Evolutionary conservation across 2,329 filamentous ascomycete genomes (phyloP), one percentile per base, ranked within the genome.

Genomic region (Penicillium brevicompactum): DNA sequence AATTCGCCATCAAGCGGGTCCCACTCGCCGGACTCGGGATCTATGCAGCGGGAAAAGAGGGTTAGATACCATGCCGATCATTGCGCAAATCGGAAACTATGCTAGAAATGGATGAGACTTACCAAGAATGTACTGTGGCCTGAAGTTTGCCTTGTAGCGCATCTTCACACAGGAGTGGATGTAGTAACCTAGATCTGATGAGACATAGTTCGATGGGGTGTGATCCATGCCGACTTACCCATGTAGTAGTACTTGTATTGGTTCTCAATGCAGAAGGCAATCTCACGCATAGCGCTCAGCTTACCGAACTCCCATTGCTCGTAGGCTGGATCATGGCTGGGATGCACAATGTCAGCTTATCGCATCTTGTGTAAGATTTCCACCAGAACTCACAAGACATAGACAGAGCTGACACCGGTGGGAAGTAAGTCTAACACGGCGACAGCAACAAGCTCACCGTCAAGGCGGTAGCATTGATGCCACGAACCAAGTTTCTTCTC

Each of bases 231-330:
- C 2, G 32, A 58, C 70, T 13, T 61, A 80, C 78, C 85, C 85
- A 88, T 87, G 71, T 87, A 87, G 67, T 87, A 87, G 68, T 82
- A 86, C 51, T 79, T 66, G 60, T 87, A 86, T 0, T 72, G 74
- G 4, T 73, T 78, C 62, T 87, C 83, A 1, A 80, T 59, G 0
- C 84, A 76, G 24, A 87, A 73, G 1, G 79, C 77, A 24, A 84
- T 81, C 66, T 88, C 85, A 50, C 83, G 76, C 62, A 87, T 68
- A 5, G 85, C 85, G 59, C 82, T 85, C 46, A 87, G 68, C 67
- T 87, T 87, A 5, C 85, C 85, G 63, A 87, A 83, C 53, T 83
- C 82, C 79, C 80, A 87, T 46, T 82, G 76, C 58, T 82, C 81
- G 63, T 83, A 84, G 53, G 84, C 82, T 9, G 79, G 80, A 62